phyloP scores from a whole-genome alignment of 805 yeast species.

The Saturnispora mendoncae region DNA sequence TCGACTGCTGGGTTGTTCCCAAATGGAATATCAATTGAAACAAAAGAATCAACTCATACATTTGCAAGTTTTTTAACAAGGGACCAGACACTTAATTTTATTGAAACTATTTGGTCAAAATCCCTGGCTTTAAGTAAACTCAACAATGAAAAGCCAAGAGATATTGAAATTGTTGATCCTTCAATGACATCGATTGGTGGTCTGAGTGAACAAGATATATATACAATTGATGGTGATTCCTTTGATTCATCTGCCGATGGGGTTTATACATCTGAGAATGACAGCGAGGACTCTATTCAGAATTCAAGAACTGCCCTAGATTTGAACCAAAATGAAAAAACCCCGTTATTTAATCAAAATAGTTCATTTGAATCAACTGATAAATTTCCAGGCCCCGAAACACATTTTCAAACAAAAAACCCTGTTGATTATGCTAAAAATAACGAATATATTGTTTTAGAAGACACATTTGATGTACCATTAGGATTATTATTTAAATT shows the following conservation, averaged over 20 bases:
- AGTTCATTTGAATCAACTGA: background rate
- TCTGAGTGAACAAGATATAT: constrained; percentile 24
- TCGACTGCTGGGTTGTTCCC: constrained; percentile 86
- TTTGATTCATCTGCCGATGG: constrained; percentile 5
- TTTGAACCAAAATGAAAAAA: no score
- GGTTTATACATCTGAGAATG: constrained; percentile 18
- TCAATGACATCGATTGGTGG: constrained; percentile 13
- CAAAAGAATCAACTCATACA: constrained; percentile 53
- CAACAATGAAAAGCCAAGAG: constrained; percentile 21
- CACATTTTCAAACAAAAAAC: constrained; percentile 50
- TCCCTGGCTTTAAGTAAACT: constrained; percentile 27
- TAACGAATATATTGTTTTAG: constrained; percentile 44
- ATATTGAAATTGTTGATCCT: constrained; percentile 17
- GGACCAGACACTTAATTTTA: constrained; percentile 63
- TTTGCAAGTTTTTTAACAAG: constrained; percentile 86
- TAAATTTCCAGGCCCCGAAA: constrained; percentile 44
- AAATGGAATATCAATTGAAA: constrained; percentile 72
- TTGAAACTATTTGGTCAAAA: constrained; percentile 62
- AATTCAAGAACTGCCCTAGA: no score
- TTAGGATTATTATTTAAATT: constrained; percentile 65
- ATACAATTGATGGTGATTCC: constrained; percentile 28
- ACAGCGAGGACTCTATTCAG: no score
- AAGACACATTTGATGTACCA: constrained; percentile 54
- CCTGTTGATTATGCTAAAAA: constrained; percentile 36
- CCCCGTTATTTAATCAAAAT: background rate